Conservation (phyloP, 257 asterid species). For the Scutellaria barbata region DNA sequence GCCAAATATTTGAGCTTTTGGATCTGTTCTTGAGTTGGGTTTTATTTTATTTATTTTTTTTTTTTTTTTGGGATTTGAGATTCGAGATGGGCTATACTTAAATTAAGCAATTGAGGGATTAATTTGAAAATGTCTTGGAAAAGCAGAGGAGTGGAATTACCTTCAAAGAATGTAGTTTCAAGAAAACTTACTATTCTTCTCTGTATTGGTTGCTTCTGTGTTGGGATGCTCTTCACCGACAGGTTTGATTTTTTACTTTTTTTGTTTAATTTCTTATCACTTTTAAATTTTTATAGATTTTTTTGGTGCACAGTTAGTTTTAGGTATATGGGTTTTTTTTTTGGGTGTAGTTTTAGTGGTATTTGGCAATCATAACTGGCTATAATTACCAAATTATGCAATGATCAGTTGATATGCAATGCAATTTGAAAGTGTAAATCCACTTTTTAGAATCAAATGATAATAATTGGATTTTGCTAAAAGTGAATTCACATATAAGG, state of each 20-base stretch:
- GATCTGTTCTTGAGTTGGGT: slow-evolving; percentile 36
- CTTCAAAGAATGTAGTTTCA: slow-evolving; percentile 53
- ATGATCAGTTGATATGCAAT: slow-evolving; percentile 34
- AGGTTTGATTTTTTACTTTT: slow-evolving; percentile 54
- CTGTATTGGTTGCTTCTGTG: slow-evolving; percentile 85
- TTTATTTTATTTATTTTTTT: no score
- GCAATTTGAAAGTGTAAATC: slow-evolving; percentile 31
- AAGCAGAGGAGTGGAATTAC: slow-evolving; percentile 74
- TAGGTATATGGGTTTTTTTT: not conserved
- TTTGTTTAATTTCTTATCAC: not conserved
- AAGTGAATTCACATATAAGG: slow-evolving; percentile 11
- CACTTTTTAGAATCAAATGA: slow-evolving; percentile 32
- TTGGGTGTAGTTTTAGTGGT: slow-evolving; percentile 10
- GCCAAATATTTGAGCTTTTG: slow-evolving; percentile 35
- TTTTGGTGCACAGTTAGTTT: not conserved
- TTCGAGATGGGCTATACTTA: slow-evolving; percentile 44
- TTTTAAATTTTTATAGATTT: not conserved
- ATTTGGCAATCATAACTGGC: slow-evolving; percentile 29
- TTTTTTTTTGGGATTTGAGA: slow-evolving; percentile 20
- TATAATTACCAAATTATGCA: slow-evolving; percentile 27
- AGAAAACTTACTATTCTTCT: slow-evolving; percentile 68
- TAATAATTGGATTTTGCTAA: slow-evolving; percentile 27
- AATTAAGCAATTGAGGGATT: slow-evolving; percentile 42
- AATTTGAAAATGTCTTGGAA: slow-evolving; percentile 73
- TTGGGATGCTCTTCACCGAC: slow-evolving; percentile 97